Percentiles rank a stretch among this genome's conserved stretches.
phyloP scores from a whole-genome alignment of 1,139 yeast genomes.

The Sugiyamaella novakii region DNA sequence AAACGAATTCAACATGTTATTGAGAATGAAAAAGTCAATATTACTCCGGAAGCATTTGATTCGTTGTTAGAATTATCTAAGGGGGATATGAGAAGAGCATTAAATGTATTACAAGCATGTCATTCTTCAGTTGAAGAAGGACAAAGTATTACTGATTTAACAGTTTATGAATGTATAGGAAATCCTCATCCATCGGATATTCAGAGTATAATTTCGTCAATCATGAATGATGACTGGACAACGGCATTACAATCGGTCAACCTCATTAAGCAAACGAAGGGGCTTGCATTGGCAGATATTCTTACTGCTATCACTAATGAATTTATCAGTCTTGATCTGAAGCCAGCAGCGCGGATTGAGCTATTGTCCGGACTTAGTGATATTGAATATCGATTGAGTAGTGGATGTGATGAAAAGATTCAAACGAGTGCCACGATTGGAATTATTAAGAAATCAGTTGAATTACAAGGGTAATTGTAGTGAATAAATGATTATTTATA shows the following conservation, averaged over 20 bases:
- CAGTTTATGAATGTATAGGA: slow-evolving; percentile 93
- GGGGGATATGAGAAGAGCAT: slow-evolving; percentile 96
- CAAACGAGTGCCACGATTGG: slow-evolving; percentile 92
- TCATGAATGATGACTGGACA: slow-evolving; percentile 87
- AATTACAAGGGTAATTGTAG: slow-evolving; percentile 8
- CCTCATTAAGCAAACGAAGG: slow-evolving; percentile 66
- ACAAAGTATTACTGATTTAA: slow-evolving; percentile 57
- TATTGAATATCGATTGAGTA: slow-evolving; percentile 85
- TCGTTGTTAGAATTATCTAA: slow-evolving; percentile 70
- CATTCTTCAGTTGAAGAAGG: slow-evolving; percentile 51
- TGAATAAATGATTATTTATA: too few relatives aligned
- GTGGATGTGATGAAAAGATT: slow-evolving; percentile 89
- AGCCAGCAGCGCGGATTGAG: slow-evolving; percentile 59
- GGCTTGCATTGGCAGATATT: slow-evolving; percentile 86
- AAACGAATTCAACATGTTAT: slow-evolving; percentile 70
- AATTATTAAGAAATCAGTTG: slow-evolving; percentile 64
- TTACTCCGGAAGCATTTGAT: slow-evolving; percentile 60
- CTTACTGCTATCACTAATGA: slow-evolving; percentile 74
- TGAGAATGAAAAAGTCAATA: slow-evolving; percentile 61
- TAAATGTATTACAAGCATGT: slow-evolving; percentile 94
- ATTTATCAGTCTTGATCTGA: slow-evolving; percentile 66
- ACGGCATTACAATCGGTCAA: slow-evolving; percentile 68
- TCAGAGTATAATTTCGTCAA: slow-evolving; percentile 69
- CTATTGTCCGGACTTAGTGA: slow-evolving; percentile 75
- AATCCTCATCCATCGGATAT: slow-evolving; percentile 91